Conservation (phyloP, 495 filamentous ascomycete species). For the Hyaloscypha finlandica region DNA sequence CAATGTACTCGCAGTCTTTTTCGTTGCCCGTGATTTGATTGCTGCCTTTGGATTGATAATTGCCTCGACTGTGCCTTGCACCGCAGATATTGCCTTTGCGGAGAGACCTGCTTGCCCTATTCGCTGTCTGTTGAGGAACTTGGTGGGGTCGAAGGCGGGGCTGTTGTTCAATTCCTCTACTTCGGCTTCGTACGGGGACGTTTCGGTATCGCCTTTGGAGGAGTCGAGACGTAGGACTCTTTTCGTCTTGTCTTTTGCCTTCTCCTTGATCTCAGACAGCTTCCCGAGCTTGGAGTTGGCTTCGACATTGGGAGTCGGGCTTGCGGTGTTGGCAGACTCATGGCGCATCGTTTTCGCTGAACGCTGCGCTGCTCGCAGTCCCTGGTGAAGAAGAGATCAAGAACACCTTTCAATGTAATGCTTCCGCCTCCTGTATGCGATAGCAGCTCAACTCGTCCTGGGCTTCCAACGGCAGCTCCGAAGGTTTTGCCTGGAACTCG, state of each 20-base stretch:
- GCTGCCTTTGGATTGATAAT: slow-evolving; percentile 38
- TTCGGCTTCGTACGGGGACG: not conserved
- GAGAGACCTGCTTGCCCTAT: slow-evolving; percentile 8
- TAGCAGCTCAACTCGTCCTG: not conserved
- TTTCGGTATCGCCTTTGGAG: not conserved
- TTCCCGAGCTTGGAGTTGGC: not conserved
- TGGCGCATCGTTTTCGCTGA: not conserved
- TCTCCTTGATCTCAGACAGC: not conserved
- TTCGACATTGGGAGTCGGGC: not conserved
- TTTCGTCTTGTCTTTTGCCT: slow-evolving; percentile 12
- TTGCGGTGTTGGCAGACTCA: not conserved
- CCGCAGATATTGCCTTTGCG: not conserved
- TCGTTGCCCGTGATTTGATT: slow-evolving; percentile 36
- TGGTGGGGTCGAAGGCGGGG: slow-evolving; percentile 23
- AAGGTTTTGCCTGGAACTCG: not conserved
- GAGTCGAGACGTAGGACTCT: slow-evolving; percentile 2
- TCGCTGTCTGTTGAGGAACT: slow-evolving; percentile 19
- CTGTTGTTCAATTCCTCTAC: slow-evolving; percentile 16
- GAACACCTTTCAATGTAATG: not conserved
- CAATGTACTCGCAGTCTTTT: slow-evolving; percentile 35
- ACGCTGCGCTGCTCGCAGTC: not conserved
- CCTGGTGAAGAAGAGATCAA: not conserved
- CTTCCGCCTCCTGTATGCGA: not conserved
- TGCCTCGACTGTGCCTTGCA: slow-evolving; percentile 26
- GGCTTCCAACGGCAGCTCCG: not conserved